Conservation (phyloP, 129 eudicot species). For the Glebionis coronaria region DNA sequence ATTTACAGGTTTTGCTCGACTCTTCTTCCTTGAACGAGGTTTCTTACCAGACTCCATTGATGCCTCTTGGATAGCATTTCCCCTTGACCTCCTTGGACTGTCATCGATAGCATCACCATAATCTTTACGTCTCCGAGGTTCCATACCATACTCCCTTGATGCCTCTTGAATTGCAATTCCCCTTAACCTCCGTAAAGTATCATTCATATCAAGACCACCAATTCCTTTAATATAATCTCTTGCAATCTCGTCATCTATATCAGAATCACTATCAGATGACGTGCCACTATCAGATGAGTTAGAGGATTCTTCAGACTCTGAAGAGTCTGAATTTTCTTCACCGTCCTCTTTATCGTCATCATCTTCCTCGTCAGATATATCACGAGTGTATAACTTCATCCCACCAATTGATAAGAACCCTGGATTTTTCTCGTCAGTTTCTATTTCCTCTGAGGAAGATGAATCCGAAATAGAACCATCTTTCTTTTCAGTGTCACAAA, state of each 20-base stretch:
- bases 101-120: slow-evolving; percentile 9
- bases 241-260: slow-evolving; percentile 74
- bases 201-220: slow-evolving; percentile 56
- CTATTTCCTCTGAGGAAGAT: slow-evolving; percentile 59
- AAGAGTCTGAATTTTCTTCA: slow-evolving; percentile 49
- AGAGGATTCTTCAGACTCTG: slow-evolving; percentile 54
- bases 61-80: no score
- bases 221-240: slow-evolving; percentile 84
- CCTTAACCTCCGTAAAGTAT: slow-evolving; percentile 54
- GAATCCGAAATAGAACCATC: slow-evolving; percentile 36
- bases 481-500: slow-evolving; percentile 42
- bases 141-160: slow-evolving; percentile 80
- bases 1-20: slow-evolving; percentile 20
- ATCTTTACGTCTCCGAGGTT: slow-evolving; percentile 23
- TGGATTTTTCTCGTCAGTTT: slow-evolving; percentile 47
- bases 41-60: slow-evolving; percentile 14
- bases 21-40: slow-evolving; percentile 45
- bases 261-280: slow-evolving; percentile 62
- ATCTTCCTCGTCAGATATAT: slow-evolving; percentile 57
- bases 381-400: slow-evolving; percentile 56
- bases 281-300: slow-evolving; percentile 61
- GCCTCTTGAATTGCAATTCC: slow-evolving; percentile 86
- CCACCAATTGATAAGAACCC: slow-evolving; percentile 80
- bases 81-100: no score
- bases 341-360: slow-evolving; percentile 39